A percentile compares a stretch with the other conserved stretches of the same genome.
phyloP scores from a whole-genome alignment of 1,284 basidiomycete species.

The Boletus subluridellus region DNA sequence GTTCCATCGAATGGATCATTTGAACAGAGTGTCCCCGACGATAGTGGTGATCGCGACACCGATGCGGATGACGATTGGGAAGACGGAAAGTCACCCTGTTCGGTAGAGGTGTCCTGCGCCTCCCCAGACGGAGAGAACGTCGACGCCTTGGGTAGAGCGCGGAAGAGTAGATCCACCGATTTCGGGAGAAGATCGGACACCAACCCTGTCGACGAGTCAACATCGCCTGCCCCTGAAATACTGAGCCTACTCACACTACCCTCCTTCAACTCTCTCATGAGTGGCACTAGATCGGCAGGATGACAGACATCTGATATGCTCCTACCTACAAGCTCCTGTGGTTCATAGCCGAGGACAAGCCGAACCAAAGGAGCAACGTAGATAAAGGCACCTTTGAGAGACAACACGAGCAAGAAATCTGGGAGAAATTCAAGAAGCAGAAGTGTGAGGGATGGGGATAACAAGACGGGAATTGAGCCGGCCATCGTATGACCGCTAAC shows the following conservation, averaged over 20 bases:
- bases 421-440: constrained; percentile 65
- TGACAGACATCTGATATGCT: constrained; percentile 79
- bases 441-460: constrained; percentile 47
- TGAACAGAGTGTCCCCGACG: neutral
- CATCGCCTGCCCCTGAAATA: constrained; percentile 15
- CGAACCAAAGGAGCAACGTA: constrained; percentile 85
- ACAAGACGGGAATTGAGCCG: constrained; percentile 37
- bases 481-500: constrained; percentile 2
- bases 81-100: neutral
- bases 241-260: constrained; percentile 42
- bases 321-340: constrained; percentile 79
- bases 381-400: constrained; percentile 72
- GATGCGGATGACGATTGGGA: neutral
- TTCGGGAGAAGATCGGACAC: constrained; percentile 23
- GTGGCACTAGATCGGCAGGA: constrained; percentile 84
- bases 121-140: neutral
- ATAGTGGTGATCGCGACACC: constrained; percentile 3
- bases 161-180: constrained; percentile 73
- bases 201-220: constrained; percentile 4
- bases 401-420: constrained; percentile 88
- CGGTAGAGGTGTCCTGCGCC: neutral
- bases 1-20: constrained; percentile 6
- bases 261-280: constrained; percentile 92
- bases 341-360: constrained; percentile 73
- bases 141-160: constrained; percentile 57